These are phyloP conservation scores for Alternaria alternata DNA, from an alignment of 2,329 filamentous ascomycete genomes.

Conservation along the genomic window DNA sequence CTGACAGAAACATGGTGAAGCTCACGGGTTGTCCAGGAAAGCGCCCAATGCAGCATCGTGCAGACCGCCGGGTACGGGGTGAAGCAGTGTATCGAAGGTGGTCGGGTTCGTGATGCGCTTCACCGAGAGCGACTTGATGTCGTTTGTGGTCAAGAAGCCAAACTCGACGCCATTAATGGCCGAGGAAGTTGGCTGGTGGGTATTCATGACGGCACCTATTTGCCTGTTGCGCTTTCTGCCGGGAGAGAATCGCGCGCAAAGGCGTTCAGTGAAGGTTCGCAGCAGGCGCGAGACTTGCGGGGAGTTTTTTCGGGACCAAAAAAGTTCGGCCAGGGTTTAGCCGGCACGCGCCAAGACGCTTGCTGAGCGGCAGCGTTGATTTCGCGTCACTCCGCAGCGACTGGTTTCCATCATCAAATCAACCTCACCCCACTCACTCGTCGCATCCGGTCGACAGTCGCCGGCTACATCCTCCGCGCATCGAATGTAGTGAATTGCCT, in stretches of 20 bases:
- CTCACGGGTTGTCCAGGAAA: conserved; percentile 84
- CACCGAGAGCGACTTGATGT: conserved; percentile 89
- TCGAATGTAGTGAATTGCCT: neutral
- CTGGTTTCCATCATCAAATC: conserved; percentile 9
- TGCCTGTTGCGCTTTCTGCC: conserved; percentile 23
- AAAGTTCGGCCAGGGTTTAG: conserved; percentile 41
- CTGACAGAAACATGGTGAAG: conserved; percentile 15
- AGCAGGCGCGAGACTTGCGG: conserved; percentile 28
- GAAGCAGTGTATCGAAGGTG: conserved; percentile 92
- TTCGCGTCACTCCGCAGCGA: conserved; percentile 28
- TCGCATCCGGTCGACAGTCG: neutral
- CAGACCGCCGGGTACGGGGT: conserved; percentile 87
- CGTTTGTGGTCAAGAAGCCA: conserved; percentile 78
- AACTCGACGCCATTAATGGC: conserved; percentile 89
- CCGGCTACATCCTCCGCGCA: neutral
- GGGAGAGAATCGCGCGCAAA: conserved; percentile 23
- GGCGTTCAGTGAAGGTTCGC: conserved; percentile 15
- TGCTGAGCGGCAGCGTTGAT: conserved; percentile 10
- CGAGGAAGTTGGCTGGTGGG: conserved; percentile 78
- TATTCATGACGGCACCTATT: conserved; percentile 50
- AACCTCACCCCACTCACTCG: conserved; percentile 2
- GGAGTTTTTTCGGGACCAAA: conserved; percentile 42
- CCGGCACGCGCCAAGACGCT: conserved; percentile 31
- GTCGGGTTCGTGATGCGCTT: conserved; percentile 91
- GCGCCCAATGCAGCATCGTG: conserved; percentile 93